phyloP scores from a whole-genome alignment of 1,284 basidiomycete genomes.

The Heterobasidion parviporum region DNA sequence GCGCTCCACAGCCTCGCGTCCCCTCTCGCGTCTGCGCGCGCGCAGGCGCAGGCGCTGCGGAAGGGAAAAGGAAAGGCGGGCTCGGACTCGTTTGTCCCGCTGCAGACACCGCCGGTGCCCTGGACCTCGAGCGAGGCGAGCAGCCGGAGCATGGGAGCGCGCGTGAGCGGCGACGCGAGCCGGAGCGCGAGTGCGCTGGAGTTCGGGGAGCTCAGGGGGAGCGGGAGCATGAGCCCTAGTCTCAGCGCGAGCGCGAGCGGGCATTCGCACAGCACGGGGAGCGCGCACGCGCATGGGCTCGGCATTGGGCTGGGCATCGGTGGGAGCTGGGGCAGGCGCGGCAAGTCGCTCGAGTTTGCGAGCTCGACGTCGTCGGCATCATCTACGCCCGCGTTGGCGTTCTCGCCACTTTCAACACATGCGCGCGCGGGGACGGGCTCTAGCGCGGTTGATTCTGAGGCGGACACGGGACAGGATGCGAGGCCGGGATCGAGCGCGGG shows the following conservation, averaged over 20 bases:
- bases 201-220: not conserved
- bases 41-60: not conserved
- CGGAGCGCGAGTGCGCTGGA: not conserved
- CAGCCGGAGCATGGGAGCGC: not conserved
- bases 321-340: not conserved
- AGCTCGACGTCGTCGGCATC: not conserved
- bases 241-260: not conserved
- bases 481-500: too few relatives aligned
- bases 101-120: not conserved
- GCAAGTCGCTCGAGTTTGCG: slow-evolving; percentile 6
- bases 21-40: not conserved
- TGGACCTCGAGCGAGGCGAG: not conserved
- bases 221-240: not conserved
- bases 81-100: not conserved
- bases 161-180: not conserved
- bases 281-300: not conserved
- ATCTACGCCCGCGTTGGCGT: not conserved
- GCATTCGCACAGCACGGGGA: not conserved
- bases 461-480: not conserved
- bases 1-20: not conserved
- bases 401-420: not conserved
- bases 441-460: not conserved
- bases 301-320: not conserved
- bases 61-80: not conserved
- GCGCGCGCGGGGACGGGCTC: too few relatives aligned